phyloP scores from a whole-genome alignment of 208 protist species.

The Borovskyia barvae region DNA sequence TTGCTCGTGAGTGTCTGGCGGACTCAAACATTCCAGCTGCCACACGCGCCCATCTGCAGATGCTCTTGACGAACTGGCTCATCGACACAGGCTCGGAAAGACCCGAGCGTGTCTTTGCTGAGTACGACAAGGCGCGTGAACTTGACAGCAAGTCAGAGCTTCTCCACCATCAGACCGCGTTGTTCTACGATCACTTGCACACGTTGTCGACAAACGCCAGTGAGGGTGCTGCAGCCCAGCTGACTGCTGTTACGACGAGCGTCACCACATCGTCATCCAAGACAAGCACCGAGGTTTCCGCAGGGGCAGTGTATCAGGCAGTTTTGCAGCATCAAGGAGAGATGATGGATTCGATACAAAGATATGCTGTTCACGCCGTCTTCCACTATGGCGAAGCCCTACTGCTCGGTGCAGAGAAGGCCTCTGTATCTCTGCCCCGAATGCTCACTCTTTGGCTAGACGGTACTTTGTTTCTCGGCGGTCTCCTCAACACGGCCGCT shows the following conservation, averaged over 20 bases:
- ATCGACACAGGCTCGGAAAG: constrained; percentile 69
- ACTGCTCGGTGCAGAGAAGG: constrained; percentile 69
- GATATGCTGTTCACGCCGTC: constrained; percentile 25
- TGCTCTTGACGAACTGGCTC: constrained; percentile 79
- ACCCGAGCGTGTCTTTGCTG: constrained; percentile 74
- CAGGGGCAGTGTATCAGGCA: constrained; percentile 13
- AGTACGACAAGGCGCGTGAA: constrained; percentile 70
- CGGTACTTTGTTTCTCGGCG: constrained; percentile 36
- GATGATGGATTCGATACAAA: constrained; percentile 24
- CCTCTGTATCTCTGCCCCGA: constrained; percentile 92
- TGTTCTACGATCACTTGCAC: constrained; percentile 93
- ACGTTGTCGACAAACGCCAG: constrained; percentile 18
- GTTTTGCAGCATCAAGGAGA: constrained; percentile 27
- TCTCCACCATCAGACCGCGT: constrained; percentile 88
- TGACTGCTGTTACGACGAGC: constrained; percentile 1
- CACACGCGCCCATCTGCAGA: constrained; percentile 62
- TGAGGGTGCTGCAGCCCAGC: constrained; percentile 16
- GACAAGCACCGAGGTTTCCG: neutral
- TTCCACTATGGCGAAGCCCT: constrained; percentile 88
- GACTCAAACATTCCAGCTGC: constrained; percentile 24
- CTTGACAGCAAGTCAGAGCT: constrained; percentile 77
- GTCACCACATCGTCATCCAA: neutral
- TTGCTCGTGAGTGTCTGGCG: constrained; percentile 51
- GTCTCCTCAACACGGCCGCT: constrained; percentile 16
- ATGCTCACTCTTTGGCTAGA: constrained; percentile 96